These are phyloP conservation scores for Talaromyces sp. DNA, from an alignment of 2,329 filamentous ascomycete genomes.

Conservation along the genomic window DNA sequence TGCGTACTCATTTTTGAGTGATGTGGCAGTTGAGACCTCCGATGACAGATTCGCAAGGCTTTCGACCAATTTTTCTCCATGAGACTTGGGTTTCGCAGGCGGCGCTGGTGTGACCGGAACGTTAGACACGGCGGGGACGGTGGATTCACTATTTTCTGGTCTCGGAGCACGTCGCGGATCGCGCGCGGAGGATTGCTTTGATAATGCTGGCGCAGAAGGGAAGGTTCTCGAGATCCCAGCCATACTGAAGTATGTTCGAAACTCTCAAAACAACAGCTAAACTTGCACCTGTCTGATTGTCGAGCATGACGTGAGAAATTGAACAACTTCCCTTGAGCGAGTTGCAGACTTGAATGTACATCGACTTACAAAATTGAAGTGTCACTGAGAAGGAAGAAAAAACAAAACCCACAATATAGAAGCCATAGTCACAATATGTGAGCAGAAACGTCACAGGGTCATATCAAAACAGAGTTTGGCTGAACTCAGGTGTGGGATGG, in stretches of 20 bases:
- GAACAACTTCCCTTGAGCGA: not conserved
- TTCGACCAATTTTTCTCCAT: slow-evolving; percentile 14
- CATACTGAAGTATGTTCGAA: not conserved
- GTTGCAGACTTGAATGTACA: not conserved
- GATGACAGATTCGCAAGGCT: slow-evolving; percentile 7
- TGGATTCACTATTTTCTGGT: slow-evolving; percentile 3
- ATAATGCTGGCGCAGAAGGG: not conserved
- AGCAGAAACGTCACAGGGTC: not conserved
- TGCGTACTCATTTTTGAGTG: slow-evolving; percentile 11
- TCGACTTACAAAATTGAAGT: not conserved
- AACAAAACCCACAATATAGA: not conserved
- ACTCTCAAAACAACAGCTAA: not conserved
- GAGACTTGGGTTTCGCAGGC: not conserved
- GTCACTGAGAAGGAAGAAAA: not conserved
- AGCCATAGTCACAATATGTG: not conserved
- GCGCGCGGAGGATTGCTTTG: not conserved
- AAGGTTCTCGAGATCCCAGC: slow-evolving; percentile 8
- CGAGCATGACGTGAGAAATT: not conserved
- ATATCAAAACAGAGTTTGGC: not conserved
- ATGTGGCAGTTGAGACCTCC: not conserved
- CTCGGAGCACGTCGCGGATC: slow-evolving; percentile 10
- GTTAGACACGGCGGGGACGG: not conserved
- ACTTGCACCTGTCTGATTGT: not conserved
- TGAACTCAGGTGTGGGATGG: not conserved
- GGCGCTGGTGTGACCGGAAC: not conserved